Conservation (phyloP, 148 eudicot genomes). For the Rheum nobile region DNA sequence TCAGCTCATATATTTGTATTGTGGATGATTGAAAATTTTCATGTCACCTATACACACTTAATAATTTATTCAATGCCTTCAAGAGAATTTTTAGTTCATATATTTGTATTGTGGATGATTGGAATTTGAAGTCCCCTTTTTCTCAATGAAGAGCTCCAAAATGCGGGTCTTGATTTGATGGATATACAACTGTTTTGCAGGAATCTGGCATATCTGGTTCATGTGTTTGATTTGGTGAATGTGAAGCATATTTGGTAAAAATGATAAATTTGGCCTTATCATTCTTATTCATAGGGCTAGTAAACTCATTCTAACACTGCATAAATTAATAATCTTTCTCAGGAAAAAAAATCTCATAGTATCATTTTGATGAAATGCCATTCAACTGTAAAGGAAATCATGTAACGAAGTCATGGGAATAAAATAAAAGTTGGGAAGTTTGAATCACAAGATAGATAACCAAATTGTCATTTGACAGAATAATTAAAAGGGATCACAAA, state of each 20-base stretch:
- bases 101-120: background rate
- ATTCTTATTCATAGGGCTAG: too few species aligned
- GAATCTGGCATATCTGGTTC: background rate
- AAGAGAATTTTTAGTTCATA: background rate
- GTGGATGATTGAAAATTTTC: background rate
- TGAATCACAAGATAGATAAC: background rate
- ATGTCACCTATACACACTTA: background rate
- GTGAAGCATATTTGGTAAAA: background rate
- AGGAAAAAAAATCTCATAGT: background rate
- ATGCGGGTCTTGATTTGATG: background rate
- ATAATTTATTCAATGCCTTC: too few species aligned
- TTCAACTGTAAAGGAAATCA: background rate
- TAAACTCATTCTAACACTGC: too few species aligned
- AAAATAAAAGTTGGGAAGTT: background rate
- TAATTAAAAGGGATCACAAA: background rate
- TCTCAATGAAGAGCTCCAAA: too few species aligned
- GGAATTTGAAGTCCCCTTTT: background rate
- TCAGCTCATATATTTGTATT: background rate
- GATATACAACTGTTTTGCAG: background rate
- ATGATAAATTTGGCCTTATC: background rate
- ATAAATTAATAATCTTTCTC: too few species aligned
- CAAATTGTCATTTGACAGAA: background rate
- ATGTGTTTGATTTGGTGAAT: too few species aligned
- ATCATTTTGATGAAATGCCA: background rate
- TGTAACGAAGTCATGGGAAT: background rate